Base-by-base conservation (phyloP, 192 early-diverging fungal genomes). In the Coemansia sp. region DNA sequence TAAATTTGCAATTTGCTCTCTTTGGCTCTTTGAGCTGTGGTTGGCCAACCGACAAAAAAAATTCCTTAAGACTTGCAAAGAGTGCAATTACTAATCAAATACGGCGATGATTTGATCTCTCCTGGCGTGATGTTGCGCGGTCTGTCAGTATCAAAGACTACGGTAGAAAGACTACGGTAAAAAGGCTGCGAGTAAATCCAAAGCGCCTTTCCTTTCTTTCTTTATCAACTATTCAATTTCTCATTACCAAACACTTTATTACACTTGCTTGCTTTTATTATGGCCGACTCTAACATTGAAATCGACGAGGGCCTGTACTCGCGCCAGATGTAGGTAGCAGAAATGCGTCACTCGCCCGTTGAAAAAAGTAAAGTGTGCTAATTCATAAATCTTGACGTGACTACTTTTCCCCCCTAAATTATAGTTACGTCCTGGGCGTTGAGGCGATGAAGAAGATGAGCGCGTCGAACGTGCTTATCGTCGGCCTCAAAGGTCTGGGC, bases 401-500 rank as follows among this genome's bases (percentile, higher is more conserved):
- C 62, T 35, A 68, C 8, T 19, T 68, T 31, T 41, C 24, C 24
- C 24, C 24, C 0, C 53, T 66, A 13, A 44, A 62, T 39, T 48
- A 21, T 87, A 94, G 93, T 60, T 95, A 95, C 71, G 93, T 94
- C 21, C 88, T 92, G 79, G 98, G 89, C 63, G 93, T 89, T 83
- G 95, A 93, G 64, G 96, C 98, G 65, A 99, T 99, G 98, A 89
- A 93, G 73, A 95, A 96, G 85, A 98, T 99, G 98, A 88, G 93
- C 75, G 80, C 81, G 61, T 94, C 96, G 46, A 95, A 99, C 84
- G 94, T 99, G 41, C 89, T 99, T 56, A 91, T 99, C 59, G 87
- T 99, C 60, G 98, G 98, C 6, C 78, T 98, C 27, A 94, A 95
- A 76, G 98, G 96, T 59, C 90, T 99, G 65, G 98, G 98, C 59